A percentile compares a stretch with the other conserved stretches of the same genome.
These are phyloP conservation scores for Monosporascus sp. DNA, from an alignment of 2,329 filamentous ascomycete genomes.

Conservation along the genomic window DNA sequence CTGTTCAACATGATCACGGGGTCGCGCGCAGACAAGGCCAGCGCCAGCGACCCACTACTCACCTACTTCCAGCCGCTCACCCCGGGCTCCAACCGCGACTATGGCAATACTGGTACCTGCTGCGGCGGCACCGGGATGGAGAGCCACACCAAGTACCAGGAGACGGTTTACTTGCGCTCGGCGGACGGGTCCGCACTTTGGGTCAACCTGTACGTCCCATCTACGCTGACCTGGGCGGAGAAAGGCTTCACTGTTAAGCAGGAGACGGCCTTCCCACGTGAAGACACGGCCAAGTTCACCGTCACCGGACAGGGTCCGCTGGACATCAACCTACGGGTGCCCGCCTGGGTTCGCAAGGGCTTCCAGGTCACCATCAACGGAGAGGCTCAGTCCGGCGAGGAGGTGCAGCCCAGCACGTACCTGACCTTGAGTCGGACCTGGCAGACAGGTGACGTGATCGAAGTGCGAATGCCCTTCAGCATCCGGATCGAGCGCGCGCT, in stretches of 20 bases:
- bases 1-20: slow-evolving; percentile 29
- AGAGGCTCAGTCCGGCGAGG: slow-evolving; percentile 7
- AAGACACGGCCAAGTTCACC: slow-evolving; percentile 20
- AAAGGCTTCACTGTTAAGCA: slow-evolving; percentile 23
- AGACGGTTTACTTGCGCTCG: slow-evolving; percentile 28
- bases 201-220: slow-evolving; percentile 28
- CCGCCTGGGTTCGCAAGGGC: slow-evolving; percentile 22
- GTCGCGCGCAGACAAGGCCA: slow-evolving; percentile 22
- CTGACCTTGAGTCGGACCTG: slow-evolving; percentile 24
- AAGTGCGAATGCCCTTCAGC: slow-evolving; percentile 25
- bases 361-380: slow-evolving; percentile 25
- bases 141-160: slow-evolving; percentile 30
- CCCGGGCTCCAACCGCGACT: slow-evolving; percentile 21
- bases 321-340: slow-evolving; percentile 27
- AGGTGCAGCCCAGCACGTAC: slow-evolving; percentile 20
- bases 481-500: slow-evolving; percentile 25
- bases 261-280: slow-evolving; percentile 25
- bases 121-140: slow-evolving; percentile 28
- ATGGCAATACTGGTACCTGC: slow-evolving; percentile 28
- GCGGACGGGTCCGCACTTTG: slow-evolving; percentile 26
- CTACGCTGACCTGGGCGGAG: slow-evolving; percentile 24
- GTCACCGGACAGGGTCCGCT: slow-evolving; percentile 20
- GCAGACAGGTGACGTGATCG: slow-evolving; percentile 23
- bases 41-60: slow-evolving; percentile 19
- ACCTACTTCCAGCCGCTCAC: slow-evolving; percentile 28